phyloP scores from a whole-genome alignment of 495 filamentous ascomycete species.

The Sphaerosporella brunnea region DNA sequence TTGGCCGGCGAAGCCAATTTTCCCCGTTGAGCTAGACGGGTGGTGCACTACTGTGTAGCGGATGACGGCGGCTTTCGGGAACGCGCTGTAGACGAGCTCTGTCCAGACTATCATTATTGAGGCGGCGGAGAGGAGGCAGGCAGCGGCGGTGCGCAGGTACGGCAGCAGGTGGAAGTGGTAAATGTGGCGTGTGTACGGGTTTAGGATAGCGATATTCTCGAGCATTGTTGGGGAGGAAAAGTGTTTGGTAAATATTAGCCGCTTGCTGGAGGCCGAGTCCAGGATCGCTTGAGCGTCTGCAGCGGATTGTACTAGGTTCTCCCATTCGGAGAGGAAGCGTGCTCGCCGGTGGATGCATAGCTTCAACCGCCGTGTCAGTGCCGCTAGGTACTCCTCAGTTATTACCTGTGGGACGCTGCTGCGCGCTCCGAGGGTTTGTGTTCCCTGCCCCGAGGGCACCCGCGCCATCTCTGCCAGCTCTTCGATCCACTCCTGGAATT shows the following conservation, averaged over 20 bases:
- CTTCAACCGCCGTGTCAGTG: conserved; percentile 62
- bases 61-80: conserved; percentile 63
- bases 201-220: conserved; percentile 45
- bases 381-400: conserved; percentile 81
- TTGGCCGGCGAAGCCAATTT: conserved; percentile 69
- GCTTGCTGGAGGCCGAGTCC: conserved; percentile 64
- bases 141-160: conserved; percentile 40
- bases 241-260: conserved; percentile 50
- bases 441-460: conserved; percentile 43
- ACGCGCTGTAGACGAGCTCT: conserved; percentile 62
- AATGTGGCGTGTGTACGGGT: conserved; percentile 68
- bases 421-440: conserved; percentile 20
- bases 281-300: conserved; percentile 62
- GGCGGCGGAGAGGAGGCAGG: conserved; percentile 47
- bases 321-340: conserved; percentile 74
- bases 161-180: conserved; percentile 55
- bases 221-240: conserved; percentile 38
- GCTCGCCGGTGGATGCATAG: conserved; percentile 66
- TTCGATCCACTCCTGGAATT: conserved; percentile 90
- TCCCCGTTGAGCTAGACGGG: conserved; percentile 41
- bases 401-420: conserved; percentile 53
- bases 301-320: conserved; percentile 52
- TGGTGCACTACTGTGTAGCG: conserved; percentile 72
- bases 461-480: conserved; percentile 58
- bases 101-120: conserved; percentile 80